Base-by-base conservation (phyloP, 257 asterid species). In the Solanum paucissectum region DNA sequence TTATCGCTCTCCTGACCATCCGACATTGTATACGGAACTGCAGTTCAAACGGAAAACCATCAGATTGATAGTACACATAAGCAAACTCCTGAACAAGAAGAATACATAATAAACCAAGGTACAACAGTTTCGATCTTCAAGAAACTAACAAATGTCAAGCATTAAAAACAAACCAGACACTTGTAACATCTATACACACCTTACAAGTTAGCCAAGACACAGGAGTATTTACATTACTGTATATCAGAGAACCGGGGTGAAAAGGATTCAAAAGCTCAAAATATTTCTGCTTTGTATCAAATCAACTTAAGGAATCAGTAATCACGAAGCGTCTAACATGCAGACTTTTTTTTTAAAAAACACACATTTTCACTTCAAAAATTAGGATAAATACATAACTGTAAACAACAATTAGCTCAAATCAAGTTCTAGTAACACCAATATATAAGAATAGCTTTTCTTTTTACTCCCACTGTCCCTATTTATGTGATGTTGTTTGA, bases 1-100 rank as follows among this genome's bases (percentile, higher is more conserved):
- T 87, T 81, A 46, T 87, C 89, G 33, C 81, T 87, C 75, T 87
- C 89, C 52, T 81, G 89, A 87, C 82, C 83, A 32, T 87, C 89
- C 62, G 86, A 72, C 89, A 87, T 87, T 69, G 87, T 62, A 84
- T n/a, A 23, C 9, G 0, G 60, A 69, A 86, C 87, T 86, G 49
- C 83, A 69, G 21, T 23, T 84, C 58, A 84, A 66, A 84, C 27
- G 3, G 9, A 66, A 84, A 34, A 58, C 11, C 85, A 81, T 81
- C 42, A 46, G 20, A 29, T 81, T 29, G 85, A 9, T 27, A 18
- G 40, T 27, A 81, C 9, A 81, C 25, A 27, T 9, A 44, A 81
- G 40, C 85, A 81, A 79, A 81, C 40, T 27, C 6, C 1, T 9
- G 40, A 46, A 46, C 85, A 79, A 27, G 38, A 14, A 81, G 66